Percentiles rank a stretch among this genome's conserved stretches.
phyloP scores from a whole-genome alignment of 2,329 filamentous ascomycete genomes.

The Lachnellula arida region DNA sequence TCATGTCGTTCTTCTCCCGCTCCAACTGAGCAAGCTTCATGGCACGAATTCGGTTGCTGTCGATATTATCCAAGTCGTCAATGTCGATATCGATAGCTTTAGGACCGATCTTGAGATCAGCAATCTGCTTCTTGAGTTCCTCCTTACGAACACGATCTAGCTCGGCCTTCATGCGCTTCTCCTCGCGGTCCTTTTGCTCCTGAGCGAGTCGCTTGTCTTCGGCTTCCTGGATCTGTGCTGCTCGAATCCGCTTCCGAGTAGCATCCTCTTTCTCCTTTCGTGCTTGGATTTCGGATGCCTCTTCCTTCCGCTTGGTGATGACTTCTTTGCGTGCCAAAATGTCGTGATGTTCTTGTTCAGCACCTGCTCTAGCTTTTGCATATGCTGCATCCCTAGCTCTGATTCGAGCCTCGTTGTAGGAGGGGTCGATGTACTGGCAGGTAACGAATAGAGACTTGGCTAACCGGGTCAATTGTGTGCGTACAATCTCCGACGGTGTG shows the following conservation, averaged over 20 bases:
- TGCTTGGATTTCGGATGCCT: conserved; percentile 82
- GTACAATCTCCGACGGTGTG: conserved; percentile 95
- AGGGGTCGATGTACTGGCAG: conserved; percentile 91
- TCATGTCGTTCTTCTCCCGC: conserved; percentile 95
- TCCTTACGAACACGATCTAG: conserved; percentile 85
- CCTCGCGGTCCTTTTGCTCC: conserved; percentile 87
- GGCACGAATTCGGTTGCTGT: conserved; percentile 83
- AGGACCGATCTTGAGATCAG: conserved; percentile 83
- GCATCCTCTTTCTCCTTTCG: conserved; percentile 91
- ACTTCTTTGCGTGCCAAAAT: conserved; percentile 80
- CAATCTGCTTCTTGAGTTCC: conserved; percentile 88
- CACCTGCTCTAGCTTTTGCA: conserved; percentile 75
- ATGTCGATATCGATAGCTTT: conserved; percentile 73
- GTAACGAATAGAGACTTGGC: conserved; percentile 89
- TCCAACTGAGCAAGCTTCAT: conserved; percentile 95
- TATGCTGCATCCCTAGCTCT: conserved; percentile 77
- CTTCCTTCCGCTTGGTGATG: conserved; percentile 96
- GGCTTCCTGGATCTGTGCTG: conserved; percentile 83
- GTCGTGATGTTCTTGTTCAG: conserved; percentile 86
- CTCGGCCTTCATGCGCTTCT: conserved; percentile 79
- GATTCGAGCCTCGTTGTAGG: conserved; percentile 75
- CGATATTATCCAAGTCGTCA: conserved; percentile 78
- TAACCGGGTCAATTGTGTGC: conserved; percentile 86
- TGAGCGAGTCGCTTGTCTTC: conserved; percentile 86
- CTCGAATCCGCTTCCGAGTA: conserved; percentile 77